Conservation (phyloP, 441 rosid genomes). For the Populus hybrid region DNA sequence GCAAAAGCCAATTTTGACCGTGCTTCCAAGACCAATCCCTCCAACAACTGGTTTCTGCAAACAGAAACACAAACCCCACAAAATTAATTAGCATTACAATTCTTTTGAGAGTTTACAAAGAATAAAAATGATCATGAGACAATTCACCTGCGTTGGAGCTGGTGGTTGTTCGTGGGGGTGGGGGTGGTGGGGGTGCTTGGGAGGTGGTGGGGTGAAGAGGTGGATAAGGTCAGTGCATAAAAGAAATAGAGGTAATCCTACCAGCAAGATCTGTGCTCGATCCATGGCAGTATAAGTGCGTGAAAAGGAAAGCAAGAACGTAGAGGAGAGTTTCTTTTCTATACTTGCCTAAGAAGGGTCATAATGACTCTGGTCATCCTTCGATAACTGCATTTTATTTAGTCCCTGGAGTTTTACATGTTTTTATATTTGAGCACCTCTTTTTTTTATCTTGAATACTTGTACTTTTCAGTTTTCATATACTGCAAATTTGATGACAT, state of each 20-base stretch:
- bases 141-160: conserved; percentile 43
- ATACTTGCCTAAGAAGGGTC: too few species aligned
- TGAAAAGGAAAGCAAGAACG: conserved; percentile 11
- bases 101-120: not conserved
- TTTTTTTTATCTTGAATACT: too few species aligned
- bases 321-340: not conserved
- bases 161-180: conserved; percentile 21
- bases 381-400: too few species aligned
- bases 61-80: not conserved
- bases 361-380: too few species aligned
- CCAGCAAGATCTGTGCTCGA: conserved; percentile 51
- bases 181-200: conserved; percentile 35
- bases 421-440: too few species aligned
- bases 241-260: conserved; percentile 64
- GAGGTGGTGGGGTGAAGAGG: conserved; percentile 67
- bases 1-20: conserved; percentile 69
- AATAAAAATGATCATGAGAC: not conserved
- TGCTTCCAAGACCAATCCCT: conserved; percentile 54
- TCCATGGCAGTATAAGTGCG: conserved; percentile 48
- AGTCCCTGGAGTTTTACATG: too few species aligned
- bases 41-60: conserved; percentile 45
- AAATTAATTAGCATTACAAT: not conserved
- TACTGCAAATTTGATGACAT: too few species aligned
- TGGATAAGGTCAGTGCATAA: conserved; percentile 56
- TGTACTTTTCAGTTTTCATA: too few species aligned